Percentiles rank a stretch among this genome's conserved stretches.
Conservation (phyloP, 805 yeast genomes). For the Teunomyces aglyptinius region DNA sequence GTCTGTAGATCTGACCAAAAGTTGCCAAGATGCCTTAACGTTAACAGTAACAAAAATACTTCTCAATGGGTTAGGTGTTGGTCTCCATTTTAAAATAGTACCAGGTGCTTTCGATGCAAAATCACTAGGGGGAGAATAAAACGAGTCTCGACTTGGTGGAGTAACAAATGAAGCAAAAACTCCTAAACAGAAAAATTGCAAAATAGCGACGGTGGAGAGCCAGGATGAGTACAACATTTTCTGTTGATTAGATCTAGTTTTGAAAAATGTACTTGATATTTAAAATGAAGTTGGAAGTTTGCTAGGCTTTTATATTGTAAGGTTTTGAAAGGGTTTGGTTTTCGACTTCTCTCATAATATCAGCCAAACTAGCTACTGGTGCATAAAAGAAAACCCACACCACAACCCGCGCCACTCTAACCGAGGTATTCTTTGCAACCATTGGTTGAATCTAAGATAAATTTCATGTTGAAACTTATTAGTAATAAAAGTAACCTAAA, state of each 20-base stretch:
- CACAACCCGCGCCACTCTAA: no score
- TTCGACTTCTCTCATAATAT: no score
- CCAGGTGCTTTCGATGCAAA: conserved; percentile 20
- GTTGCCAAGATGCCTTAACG: conserved; percentile 18
- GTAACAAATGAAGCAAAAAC: not conserved
- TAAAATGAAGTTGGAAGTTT: not conserved
- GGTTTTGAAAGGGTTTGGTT: no score
- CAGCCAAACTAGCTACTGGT: no score
- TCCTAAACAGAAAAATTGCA: not conserved
- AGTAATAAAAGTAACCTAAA: no score
- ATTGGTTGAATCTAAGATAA: no score
- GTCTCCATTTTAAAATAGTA: conserved; percentile 21
- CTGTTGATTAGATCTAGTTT: not conserved
- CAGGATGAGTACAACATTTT: not conserved
- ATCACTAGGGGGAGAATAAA: conserved; percentile 23
- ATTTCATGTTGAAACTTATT: no score
- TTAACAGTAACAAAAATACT: conserved; percentile 17
- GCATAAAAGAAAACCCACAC: no score
- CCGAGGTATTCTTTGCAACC: no score
- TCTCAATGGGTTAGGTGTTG: conserved; percentile 18
- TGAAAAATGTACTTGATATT: not conserved
- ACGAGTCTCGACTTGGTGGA: conserved; percentile 16
- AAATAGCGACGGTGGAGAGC: not conserved
- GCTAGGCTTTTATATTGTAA: not conserved
- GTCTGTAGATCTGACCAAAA: conserved; percentile 21